These are phyloP conservation scores for Penicillium thymicola DNA, from an alignment of 2,329 filamentous ascomycete species.

Conservation along the genomic window DNA sequence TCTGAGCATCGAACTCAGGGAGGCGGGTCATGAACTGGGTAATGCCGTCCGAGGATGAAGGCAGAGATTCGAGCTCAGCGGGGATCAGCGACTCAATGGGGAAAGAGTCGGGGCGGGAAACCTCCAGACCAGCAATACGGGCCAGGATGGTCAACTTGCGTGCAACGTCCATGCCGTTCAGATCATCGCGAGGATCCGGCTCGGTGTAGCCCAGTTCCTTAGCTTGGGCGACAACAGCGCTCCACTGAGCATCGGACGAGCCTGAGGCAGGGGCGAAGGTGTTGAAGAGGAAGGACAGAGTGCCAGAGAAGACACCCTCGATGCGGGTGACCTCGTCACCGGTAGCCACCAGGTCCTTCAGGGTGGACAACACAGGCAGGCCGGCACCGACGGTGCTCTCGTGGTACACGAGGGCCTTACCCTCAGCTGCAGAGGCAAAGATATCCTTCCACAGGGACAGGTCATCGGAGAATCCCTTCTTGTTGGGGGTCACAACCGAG, in stretches of 20 bases:
- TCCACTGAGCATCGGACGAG: constrained; percentile 66
- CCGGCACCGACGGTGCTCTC: constrained; percentile 93
- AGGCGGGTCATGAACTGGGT: constrained; percentile 83
- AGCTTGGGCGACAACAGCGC: constrained; percentile 84
- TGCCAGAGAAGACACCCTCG: constrained; percentile 95
- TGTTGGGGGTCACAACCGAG: constrained; percentile 93
- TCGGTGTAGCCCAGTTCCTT: constrained; percentile 92
- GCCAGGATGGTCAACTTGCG: constrained; percentile 94
- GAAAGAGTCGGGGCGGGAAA: constrained; percentile 83
- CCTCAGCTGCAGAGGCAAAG: constrained; percentile 64
- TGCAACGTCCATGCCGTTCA: constrained; percentile 89
- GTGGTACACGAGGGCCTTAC: constrained; percentile 79
- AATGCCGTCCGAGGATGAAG: constrained; percentile 55
- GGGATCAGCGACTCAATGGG: constrained; percentile 93
- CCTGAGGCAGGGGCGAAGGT: constrained; percentile 82
- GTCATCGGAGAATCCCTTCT: constrained; percentile 89
- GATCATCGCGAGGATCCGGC: constrained; percentile 79
- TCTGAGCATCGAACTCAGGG: constrained; percentile 78
- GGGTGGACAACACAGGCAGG: constrained; percentile 85
- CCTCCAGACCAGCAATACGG: constrained; percentile 73
- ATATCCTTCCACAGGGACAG: constrained; percentile 84
- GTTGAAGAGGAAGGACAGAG: constrained; percentile 98
- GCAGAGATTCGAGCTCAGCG: constrained; percentile 72
- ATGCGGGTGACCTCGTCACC: constrained; percentile 89
- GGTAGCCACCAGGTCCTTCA: constrained; percentile 91